These are phyloP conservation scores for Chaetomium sp. DNA, from an alignment of 2,329 filamentous ascomycete genomes.

Conservation along the genomic window DNA sequence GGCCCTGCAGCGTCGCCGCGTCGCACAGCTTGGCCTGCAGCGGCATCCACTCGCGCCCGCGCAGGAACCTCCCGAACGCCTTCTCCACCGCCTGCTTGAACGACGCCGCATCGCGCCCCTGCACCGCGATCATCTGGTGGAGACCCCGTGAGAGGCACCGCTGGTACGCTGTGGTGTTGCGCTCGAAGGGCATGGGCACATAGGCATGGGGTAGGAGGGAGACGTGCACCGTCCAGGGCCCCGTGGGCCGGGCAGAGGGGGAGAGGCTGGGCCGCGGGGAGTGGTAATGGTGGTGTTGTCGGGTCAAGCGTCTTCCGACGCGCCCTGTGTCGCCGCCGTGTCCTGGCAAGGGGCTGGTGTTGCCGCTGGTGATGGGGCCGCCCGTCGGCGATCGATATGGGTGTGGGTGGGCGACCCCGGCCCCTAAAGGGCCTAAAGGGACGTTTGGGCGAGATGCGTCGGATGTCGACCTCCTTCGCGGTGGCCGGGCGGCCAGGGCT, in stretches of 20 bases:
- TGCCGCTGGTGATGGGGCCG: slow-evolving; percentile 26
- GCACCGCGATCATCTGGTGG: slow-evolving; percentile 59
- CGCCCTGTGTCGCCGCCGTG: slow-evolving; percentile 27
- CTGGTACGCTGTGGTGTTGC: slow-evolving; percentile 63
- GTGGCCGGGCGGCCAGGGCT: slow-evolving; percentile 19
- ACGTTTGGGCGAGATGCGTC: slow-evolving; percentile 34
- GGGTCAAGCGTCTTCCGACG: slow-evolving; percentile 24
- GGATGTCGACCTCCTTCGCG: slow-evolving; percentile 35
- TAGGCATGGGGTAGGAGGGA: slow-evolving; percentile 58
- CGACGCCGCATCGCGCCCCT: slow-evolving; percentile 51
- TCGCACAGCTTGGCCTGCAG: slow-evolving; percentile 62
- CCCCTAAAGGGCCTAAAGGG: slow-evolving; percentile 34
- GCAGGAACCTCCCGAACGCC: slow-evolving; percentile 54
- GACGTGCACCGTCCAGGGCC: slow-evolving; percentile 60
- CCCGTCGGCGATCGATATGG: slow-evolving; percentile 31
- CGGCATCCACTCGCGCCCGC: slow-evolving; percentile 57
- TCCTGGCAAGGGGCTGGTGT: slow-evolving; percentile 24
- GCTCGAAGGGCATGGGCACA: slow-evolving; percentile 62
- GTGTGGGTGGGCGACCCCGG: slow-evolving; percentile 31
- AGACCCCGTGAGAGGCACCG: slow-evolving; percentile 62
- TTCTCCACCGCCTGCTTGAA: slow-evolving; percentile 53
- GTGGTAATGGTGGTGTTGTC: slow-evolving; percentile 28
- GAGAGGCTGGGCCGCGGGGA: slow-evolving; percentile 31
- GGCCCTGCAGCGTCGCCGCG: slow-evolving; percentile 54
- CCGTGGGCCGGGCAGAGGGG: slow-evolving; percentile 36